These are phyloP conservation scores for Chloromonas sp. DNA, from an alignment of 163 green algal genomes.

Conservation along the genomic window DNA sequence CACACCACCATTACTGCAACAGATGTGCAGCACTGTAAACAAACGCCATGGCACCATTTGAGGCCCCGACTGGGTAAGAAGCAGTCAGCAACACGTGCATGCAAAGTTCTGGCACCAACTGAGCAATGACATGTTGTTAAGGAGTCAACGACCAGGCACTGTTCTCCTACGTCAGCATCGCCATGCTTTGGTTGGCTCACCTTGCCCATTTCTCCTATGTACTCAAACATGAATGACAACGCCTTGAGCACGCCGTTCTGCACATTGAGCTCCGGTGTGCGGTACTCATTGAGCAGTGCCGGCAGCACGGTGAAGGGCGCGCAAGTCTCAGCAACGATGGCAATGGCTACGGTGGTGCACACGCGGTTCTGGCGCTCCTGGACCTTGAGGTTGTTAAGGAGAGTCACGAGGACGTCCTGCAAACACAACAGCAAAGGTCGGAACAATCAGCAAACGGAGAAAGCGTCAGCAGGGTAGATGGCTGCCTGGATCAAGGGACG, in stretches of 20 bases:
- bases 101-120: no score
- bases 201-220: slow-evolving; percentile 98
- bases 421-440: background rate
- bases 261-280: slow-evolving; percentile 94
- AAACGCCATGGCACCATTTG: no score
- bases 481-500: no score
- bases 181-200: background rate
- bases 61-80: no score
- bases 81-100: no score
- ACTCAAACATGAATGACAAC: slow-evolving; percentile 99
- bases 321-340: slow-evolving; percentile 98
- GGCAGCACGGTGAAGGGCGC: slow-evolving; percentile 98
- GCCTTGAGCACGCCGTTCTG: slow-evolving; percentile 98
- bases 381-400: slow-evolving; percentile 99
- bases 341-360: slow-evolving; percentile 98
- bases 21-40: background rate
- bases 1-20: background rate
- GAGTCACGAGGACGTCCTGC: slow-evolving; percentile 95
- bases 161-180: no score
- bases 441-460: no score
- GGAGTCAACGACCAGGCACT: no score
- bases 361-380: slow-evolving; percentile 98
- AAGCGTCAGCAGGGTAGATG: no score
- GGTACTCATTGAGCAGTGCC: slow-evolving; percentile 99
- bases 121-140: no score